Percentiles rank a stretch among this genome's conserved stretches.
phyloP scores from a whole-genome alignment of 2,329 filamentous ascomycete genomes.

The Fusarium odoratissimum region DNA sequence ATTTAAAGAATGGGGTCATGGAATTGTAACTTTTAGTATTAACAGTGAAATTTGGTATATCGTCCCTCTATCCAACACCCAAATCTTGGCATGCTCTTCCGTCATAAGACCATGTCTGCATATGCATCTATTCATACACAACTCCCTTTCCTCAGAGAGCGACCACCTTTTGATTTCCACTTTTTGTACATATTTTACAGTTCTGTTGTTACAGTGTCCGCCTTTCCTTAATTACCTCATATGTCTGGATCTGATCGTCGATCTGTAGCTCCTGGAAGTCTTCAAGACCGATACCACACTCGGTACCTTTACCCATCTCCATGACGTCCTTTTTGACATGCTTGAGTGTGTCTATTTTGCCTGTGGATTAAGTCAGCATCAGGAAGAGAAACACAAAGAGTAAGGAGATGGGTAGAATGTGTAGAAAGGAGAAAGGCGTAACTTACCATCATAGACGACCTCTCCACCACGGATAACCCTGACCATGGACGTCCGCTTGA shows the following conservation, averaged over 20 bases:
- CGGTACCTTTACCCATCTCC: slow-evolving; percentile 91
- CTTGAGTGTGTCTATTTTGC: slow-evolving; percentile 83
- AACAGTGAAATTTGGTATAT: slow-evolving; percentile 24
- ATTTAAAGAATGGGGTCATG: not conserved
- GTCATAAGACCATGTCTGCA: slow-evolving; percentile 18
- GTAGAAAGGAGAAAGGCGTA: not conserved
- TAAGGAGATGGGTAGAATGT: not conserved
- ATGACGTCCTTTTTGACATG: slow-evolving; percentile 91
- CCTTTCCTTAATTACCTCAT: slow-evolving; percentile 82
- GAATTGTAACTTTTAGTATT: not conserved
- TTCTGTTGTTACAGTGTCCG: slow-evolving; percentile 60
- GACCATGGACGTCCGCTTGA: slow-evolving; percentile 73
- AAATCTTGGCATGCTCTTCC: slow-evolving; percentile 7
- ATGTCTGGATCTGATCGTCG: slow-evolving; percentile 89
- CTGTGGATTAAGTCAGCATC: slow-evolving; percentile 57
- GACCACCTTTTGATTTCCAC: slow-evolving; percentile 7
- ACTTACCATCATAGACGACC: slow-evolving; percentile 84
- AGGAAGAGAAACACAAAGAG: not conserved
- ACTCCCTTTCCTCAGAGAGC: not conserved
- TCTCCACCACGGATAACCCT: slow-evolving; percentile 78
- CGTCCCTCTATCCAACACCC: not conserved
- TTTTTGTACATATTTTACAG: slow-evolving; percentile 38
- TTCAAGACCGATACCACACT: slow-evolving; percentile 90
- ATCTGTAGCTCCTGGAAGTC: slow-evolving; percentile 80
- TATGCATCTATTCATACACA: slow-evolving; percentile 32